A percentile compares a stretch with the other conserved stretches of the same genome.
phyloP scores from a whole-genome alignment of 768 basidiomycete species.

The Collybia sordida region DNA sequence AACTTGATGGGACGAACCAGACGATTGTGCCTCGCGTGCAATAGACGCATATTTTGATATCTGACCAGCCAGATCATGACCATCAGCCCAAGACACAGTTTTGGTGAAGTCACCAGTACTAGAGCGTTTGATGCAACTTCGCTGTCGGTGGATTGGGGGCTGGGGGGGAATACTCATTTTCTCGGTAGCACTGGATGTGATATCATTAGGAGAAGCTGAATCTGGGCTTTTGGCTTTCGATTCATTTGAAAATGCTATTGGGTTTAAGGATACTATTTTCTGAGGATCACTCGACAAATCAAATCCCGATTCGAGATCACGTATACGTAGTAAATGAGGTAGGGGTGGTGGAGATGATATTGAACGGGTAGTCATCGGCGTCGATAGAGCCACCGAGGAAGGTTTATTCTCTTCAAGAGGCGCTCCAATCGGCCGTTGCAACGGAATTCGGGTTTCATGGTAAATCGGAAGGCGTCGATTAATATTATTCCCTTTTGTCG shows the following conservation, averaged over 20 bases:
- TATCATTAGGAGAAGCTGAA: background rate
- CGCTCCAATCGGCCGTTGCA: slow-evolving; percentile 1
- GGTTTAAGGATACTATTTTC: slow-evolving; percentile 11
- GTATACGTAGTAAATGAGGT: slow-evolving; percentile 35
- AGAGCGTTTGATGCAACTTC: slow-evolving; percentile 66
- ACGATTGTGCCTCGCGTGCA: slow-evolving; percentile 37
- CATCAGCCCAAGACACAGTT: slow-evolving; percentile 76
- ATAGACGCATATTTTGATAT: slow-evolving; percentile 46
- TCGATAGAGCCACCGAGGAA: slow-evolving; percentile 5
- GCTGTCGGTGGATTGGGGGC: slow-evolving; percentile 40
- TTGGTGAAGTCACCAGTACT: slow-evolving; percentile 59
- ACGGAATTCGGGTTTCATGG: background rate
- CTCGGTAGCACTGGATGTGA: background rate
- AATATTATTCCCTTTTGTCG: background rate
- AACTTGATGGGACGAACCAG: slow-evolving; percentile 23
- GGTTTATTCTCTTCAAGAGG: slow-evolving; percentile 4
- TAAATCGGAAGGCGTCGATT: background rate
- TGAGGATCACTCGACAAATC: slow-evolving; percentile 21
- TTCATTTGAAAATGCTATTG: background rate
- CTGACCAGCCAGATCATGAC: slow-evolving; percentile 57
- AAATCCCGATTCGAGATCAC: slow-evolving; percentile 16
- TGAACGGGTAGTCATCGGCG: slow-evolving; percentile 6
- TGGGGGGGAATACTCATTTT: slow-evolving; percentile 9
- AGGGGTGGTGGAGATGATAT: slow-evolving; percentile 40
- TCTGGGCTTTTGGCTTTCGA: background rate